Percentiles rank a stretch among this genome's conserved stretches.
Evolutionary conservation across 2,329 filamentous ascomycete genomes (phyloP).

Genomic region (Cladosporium sp.): DNA sequence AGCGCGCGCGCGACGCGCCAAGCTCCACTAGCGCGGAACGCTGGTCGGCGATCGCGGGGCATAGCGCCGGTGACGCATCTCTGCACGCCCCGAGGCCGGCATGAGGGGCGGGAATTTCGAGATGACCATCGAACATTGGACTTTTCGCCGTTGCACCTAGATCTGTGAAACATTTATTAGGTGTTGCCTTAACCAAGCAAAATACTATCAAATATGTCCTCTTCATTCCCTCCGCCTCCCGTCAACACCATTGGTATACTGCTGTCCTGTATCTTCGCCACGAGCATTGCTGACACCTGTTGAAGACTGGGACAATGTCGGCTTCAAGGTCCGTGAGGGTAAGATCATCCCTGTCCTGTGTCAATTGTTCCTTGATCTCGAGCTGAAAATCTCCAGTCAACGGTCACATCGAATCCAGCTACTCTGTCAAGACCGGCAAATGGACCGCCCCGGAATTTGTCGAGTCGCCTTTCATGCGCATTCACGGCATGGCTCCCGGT

Average conservation of each 20-base stretch:
- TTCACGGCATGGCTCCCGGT: slow-evolving; percentile 91
- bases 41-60: background rate
- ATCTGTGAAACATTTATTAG: no score
- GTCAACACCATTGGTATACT: slow-evolving; percentile 63
- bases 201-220: slow-evolving; percentile 20
- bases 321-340: slow-evolving; percentile 90
- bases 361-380: background rate
- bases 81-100: background rate
- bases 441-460: slow-evolving; percentile 79
- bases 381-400: slow-evolving; percentile 57
- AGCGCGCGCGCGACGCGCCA: background rate
- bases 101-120: background rate
- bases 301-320: slow-evolving; percentile 82
- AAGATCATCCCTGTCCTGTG: slow-evolving; percentile 21
- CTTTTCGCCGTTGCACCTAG: background rate
- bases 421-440: slow-evolving; percentile 63
- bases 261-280: background rate
- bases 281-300: slow-evolving; percentile 1
- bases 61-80: background rate
- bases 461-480: slow-evolving; percentile 71
- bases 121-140: background rate
- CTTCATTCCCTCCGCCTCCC: slow-evolving; percentile 66
- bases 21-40: background rate
- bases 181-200: background rate
- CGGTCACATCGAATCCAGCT: slow-evolving; percentile 86